phyloP scores from a whole-genome alignment of 2,329 filamentous ascomycete species.

The Alternaria dauci region DNA sequence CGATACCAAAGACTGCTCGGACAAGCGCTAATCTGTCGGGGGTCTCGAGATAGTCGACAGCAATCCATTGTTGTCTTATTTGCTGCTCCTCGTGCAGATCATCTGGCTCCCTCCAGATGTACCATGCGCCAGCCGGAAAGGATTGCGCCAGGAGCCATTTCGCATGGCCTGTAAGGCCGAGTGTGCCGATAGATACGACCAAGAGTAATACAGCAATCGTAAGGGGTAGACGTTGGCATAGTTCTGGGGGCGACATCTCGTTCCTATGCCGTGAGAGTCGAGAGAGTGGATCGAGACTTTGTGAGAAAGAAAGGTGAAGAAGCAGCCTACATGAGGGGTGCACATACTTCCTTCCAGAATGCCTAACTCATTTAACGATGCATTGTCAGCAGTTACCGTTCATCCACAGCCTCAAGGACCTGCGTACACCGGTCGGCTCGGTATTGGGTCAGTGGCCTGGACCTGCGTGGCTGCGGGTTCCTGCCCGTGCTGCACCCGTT shows the following conservation, averaged over 20 bases:
- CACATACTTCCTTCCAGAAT: too few species aligned
- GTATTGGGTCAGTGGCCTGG: background rate
- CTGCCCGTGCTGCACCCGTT: background rate
- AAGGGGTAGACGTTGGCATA: background rate
- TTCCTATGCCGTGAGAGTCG: background rate
- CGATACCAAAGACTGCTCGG: background rate
- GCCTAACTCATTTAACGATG: background rate
- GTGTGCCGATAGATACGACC: background rate
- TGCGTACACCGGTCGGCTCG: background rate
- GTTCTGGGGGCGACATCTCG: background rate
- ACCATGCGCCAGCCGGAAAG: slow-evolving; percentile 1
- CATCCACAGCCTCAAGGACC: background rate
- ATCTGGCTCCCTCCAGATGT: slow-evolving; percentile 1
- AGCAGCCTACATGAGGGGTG: background rate
- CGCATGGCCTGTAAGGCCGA: slow-evolving; percentile 2
- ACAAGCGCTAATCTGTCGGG: background rate
- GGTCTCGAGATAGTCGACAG: background rate
- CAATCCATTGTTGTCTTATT: background rate
- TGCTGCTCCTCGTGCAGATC: background rate
- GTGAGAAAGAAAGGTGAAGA: background rate
- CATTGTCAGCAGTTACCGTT: background rate
- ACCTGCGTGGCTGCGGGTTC: background rate
- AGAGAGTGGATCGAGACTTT: background rate
- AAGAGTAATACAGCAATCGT: background rate
- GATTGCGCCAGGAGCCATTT: slow-evolving; percentile 1